Conservation (phyloP, 2,329 filamentous ascomycete species). For the Coniochaeta hoffmannii region DNA sequence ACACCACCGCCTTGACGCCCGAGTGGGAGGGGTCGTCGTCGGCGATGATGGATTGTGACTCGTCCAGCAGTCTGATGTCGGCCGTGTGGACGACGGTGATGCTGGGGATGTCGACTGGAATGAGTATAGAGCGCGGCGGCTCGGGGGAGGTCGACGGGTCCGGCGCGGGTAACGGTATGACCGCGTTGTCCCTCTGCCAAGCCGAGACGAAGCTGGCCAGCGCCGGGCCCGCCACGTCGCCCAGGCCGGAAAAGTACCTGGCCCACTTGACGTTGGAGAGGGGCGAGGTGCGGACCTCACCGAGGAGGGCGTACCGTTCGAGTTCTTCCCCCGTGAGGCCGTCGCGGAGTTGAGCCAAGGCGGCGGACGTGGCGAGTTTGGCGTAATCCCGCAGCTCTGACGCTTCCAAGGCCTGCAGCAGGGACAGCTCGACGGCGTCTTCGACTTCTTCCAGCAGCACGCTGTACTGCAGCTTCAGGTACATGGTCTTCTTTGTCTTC, state of each 20-base stretch:
- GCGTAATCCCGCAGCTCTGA: conserved; percentile 37
- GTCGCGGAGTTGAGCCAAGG: conserved; percentile 35
- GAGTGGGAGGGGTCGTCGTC: conserved; percentile 14
- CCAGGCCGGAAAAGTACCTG: conserved; percentile 42
- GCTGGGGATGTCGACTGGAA: conserved; percentile 83
- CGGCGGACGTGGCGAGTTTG: conserved; percentile 35
- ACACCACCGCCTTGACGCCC: conserved; percentile 39
- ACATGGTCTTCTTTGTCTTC: conserved; percentile 41
- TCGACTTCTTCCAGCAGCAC: conserved; percentile 70
- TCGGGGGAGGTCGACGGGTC: conserved; percentile 28
- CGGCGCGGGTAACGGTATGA: conserved; percentile 20
- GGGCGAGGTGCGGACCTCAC: conserved; percentile 41
- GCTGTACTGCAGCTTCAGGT: conserved; percentile 67
- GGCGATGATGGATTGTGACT: conserved; percentile 17
- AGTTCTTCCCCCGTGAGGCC: conserved; percentile 43
- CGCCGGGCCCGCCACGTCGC: conserved; percentile 22
- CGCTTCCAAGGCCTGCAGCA: conserved; percentile 30
- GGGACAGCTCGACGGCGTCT: conserved; percentile 33
- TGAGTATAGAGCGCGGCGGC: conserved; percentile 60
- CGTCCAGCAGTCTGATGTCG: conserved; percentile 52
- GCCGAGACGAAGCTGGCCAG: conserved; percentile 26
- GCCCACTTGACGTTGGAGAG: conserved; percentile 40
- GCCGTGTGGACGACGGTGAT: conserved; percentile 78
- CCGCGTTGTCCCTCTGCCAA: conserved; percentile 29
- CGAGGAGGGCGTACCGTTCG: conserved; percentile 48